Percentiles rank a stretch among this genome's conserved stretches.
Evolutionary conservation across 345 rosid species (phyloP).

Genomic region (Moricandia moricandioides): DNA sequence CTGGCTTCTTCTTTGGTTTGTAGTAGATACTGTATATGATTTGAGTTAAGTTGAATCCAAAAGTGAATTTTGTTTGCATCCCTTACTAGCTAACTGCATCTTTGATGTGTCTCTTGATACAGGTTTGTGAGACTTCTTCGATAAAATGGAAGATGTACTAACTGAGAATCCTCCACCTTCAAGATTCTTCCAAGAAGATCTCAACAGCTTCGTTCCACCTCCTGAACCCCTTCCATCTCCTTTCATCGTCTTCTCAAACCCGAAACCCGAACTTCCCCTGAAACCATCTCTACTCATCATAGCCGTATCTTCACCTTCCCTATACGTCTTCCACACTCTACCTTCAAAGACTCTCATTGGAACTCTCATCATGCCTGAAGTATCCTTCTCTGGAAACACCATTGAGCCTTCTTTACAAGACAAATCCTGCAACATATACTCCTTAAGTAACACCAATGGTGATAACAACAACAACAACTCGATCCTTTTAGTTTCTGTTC

Average conservation of each 20-base stretch:
- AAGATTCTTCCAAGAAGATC: constrained; percentile 91
- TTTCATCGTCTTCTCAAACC: constrained; percentile 59
- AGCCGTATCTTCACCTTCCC: constrained; percentile 71
- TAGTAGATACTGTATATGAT: background rate
- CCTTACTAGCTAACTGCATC: too few relatives aligned
- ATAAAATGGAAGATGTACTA: constrained; percentile 76
- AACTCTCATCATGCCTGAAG: constrained; percentile 75
- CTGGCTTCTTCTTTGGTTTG: background rate
- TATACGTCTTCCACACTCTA: constrained; percentile 49
- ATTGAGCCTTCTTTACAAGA: constrained; percentile 62
- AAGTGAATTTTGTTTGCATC: too few relatives aligned
- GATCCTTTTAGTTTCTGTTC: constrained; percentile 57
- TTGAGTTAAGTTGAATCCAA: too few relatives aligned
- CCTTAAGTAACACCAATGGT: too few relatives aligned
- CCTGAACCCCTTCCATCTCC: constrained; percentile 63
- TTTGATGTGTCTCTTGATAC: too few relatives aligned
- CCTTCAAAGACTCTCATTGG: constrained; percentile 66
- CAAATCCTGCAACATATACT: constrained; percentile 79
- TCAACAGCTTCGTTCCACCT: constrained; percentile 66
- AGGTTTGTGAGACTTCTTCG: too few relatives aligned
- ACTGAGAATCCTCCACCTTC: constrained; percentile 95
- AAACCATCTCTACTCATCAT: constrained; percentile 68
- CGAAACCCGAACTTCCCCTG: constrained; percentile 52
- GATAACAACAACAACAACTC: constrained; percentile 16
- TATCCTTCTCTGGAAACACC: constrained; percentile 61